Evolutionary conservation across 2,329 filamentous ascomycete genomes (phyloP), one percentile per base, ranked within the genome.

Genomic region (Alternaria rosae): DNA sequence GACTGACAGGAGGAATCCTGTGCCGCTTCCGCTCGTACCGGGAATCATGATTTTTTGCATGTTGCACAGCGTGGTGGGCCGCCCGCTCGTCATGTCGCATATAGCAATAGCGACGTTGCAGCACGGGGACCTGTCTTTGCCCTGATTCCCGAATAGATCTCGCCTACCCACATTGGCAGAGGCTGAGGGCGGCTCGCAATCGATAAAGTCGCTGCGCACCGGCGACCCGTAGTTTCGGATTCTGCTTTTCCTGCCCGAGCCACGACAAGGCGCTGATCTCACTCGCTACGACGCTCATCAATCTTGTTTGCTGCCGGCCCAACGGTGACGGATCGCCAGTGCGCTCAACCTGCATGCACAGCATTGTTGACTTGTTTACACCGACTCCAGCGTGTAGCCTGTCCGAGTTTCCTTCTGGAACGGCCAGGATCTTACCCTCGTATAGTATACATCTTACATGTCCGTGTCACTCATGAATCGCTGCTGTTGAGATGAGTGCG

Each of bases 151-250:
- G 25, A 42, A 21, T 45, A 53, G 47, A 61, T 41, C 25, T 57
- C 42, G 42, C 59, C 56, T 51, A 45, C 26, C 59, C 59, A 48
- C 42, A 52, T 32, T 56, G 56, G 59, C 59, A 28, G 54, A 62
- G 60, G 54, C 59, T 52, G 60, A 59, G 51, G 59, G 50, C 62
- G 64, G 64, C 59, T 65, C 54, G 62, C 58, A 70, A 71, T 72
- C 67, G 67, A 69, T 68, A 71, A 62, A 59, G 55, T 51, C 38
- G 23, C 35, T 11, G 47, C 47, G 47, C 47, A 51, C 47, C 20
- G 23, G 28, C 59, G 53, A 44, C 55, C 66, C 66, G 54, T 48
- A 41, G 21, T 28, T 51, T 58, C 57, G 65, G 65, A 57, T 64
- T 48, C 44, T 59, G 53, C 51, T 61, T 62, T 51, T 57, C 52